phyloP scores from a whole-genome alignment of 495 filamentous ascomycete species.

The Pseudomonodictys pantanalensis region DNA sequence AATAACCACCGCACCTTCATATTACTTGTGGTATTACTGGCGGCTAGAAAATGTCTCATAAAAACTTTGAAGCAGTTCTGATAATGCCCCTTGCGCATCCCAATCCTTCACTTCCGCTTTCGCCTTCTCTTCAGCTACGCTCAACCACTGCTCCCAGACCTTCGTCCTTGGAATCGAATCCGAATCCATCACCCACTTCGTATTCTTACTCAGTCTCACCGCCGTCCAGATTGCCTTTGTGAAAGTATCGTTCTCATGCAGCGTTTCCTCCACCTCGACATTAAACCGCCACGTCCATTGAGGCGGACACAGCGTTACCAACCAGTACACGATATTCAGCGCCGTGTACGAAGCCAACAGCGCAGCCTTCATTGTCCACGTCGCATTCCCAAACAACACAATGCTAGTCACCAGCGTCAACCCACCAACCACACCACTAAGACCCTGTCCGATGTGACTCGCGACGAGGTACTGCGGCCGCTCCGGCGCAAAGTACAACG shows the following conservation, averaged over 20 bases:
- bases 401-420: slow-evolving; percentile 61
- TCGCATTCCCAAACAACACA: slow-evolving; percentile 60
- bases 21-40: not conserved
- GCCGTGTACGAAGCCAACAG: slow-evolving; percentile 57
- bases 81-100: not conserved
- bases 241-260: not conserved
- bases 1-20: not conserved
- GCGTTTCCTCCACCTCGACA: not conserved
- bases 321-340: slow-evolving; percentile 62
- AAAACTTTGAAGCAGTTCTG: not conserved
- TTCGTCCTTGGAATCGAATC: not conserved
- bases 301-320: slow-evolving; percentile 37
- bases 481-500: slow-evolving; percentile 62
- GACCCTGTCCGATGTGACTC: slow-evolving; percentile 41
- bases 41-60: not conserved
- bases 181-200: not conserved
- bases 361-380: slow-evolving; percentile 57
- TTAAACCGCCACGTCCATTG: not conserved
- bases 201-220: not conserved
- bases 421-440: slow-evolving; percentile 53
- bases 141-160: not conserved
- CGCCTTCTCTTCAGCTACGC: not conserved
- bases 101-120: not conserved
- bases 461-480: slow-evolving; percentile 52
- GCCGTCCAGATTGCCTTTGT: not conserved